Evolutionary conservation across 2,329 filamentous ascomycete genomes (phyloP), one percentile per base, ranked within the genome.

Genomic region (Penicillium concentricum): DNA sequence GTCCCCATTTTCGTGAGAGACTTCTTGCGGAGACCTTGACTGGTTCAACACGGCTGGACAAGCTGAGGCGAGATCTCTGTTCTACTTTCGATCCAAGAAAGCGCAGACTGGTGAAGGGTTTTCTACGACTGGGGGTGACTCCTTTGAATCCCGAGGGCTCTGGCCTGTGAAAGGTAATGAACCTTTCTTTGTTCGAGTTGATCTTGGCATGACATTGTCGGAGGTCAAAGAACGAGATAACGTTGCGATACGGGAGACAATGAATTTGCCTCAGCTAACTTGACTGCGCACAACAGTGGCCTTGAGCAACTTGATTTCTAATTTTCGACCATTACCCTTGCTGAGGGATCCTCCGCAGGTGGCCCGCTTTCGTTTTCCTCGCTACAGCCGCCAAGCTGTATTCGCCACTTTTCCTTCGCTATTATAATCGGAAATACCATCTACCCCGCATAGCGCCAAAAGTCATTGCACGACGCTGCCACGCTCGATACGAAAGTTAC

Each of bases 401-500:
- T 86, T 89, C 86, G 64, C 85, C 85, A 77, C 82, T 89, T 67
- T 87, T 88, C 74, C 79, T 87, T 73, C 82, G 84, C 72, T 78
- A 83, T 68, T 78, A 79, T 68, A 78, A 77, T 53, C 76, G 72
- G 59, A 78, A 78, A 67, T 74, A 79, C 69, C 76, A 79, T 60
- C 73, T 80, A 37, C 68, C 49, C n/a, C 49, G 70, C 35, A 74
- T 76, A 51, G 74, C 73, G 30, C 72, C 76, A 54, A 78, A 75
- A 62, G 74, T 70, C 26, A 75, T 81, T 63, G 76, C 76, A 61
- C 78, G 74, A 62, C 72, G 78, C 56, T 72, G 72, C 15, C 67
- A 67, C 34, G 61, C 74, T 60, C 72, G 76, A 24, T 73, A 75
- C 62, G 54, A 66, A 56, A 46, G 53, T 12, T 60, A 57, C 10